Conservation (phyloP, 108 stramenopile species). For the Cylindrotheca closterium region DNA sequence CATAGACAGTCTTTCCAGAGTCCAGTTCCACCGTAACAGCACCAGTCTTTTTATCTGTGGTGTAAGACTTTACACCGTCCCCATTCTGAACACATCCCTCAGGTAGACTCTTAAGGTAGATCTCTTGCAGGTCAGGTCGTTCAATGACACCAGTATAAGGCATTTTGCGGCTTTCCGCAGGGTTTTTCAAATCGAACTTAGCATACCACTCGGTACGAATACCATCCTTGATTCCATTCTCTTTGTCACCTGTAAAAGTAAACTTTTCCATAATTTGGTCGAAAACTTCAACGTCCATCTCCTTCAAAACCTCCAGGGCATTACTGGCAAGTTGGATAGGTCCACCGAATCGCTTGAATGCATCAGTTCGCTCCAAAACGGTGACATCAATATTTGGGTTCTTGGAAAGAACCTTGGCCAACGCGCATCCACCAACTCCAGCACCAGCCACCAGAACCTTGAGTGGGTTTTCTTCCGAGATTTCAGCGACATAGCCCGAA, state of each 20-base stretch:
- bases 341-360: constrained; percentile 75
- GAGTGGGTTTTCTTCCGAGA: constrained; percentile 43
- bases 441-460: constrained; percentile 63
- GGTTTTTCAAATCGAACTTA: constrained; percentile 65
- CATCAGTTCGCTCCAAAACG: constrained; percentile 60
- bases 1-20: constrained; percentile 37
- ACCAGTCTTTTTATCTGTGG: constrained; percentile 23
- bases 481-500: constrained; percentile 13
- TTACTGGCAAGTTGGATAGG: constrained; percentile 81
- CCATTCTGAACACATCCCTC: constrained; percentile 48
- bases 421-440: constrained; percentile 63
- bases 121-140: constrained; percentile 73
- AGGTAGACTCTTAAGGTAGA: constrained; percentile 51
- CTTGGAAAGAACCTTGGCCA: constrained; percentile 53
- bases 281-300: constrained; percentile 50
- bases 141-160: constrained; percentile 83
- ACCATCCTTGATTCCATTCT: constrained; percentile 70
- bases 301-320: constrained; percentile 56
- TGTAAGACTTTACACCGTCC: constrained; percentile 45
- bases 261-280: constrained; percentile 54
- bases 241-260: constrained; percentile 67
- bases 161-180: constrained; percentile 54
- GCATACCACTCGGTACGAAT: constrained; percentile 78
- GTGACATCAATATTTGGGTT: constrained; percentile 53
- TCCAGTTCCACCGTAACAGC: constrained; percentile 45